Evolutionary conservation across 805 yeast genomes (phyloP).

Genomic region (Lipomyces sp.): DNA sequence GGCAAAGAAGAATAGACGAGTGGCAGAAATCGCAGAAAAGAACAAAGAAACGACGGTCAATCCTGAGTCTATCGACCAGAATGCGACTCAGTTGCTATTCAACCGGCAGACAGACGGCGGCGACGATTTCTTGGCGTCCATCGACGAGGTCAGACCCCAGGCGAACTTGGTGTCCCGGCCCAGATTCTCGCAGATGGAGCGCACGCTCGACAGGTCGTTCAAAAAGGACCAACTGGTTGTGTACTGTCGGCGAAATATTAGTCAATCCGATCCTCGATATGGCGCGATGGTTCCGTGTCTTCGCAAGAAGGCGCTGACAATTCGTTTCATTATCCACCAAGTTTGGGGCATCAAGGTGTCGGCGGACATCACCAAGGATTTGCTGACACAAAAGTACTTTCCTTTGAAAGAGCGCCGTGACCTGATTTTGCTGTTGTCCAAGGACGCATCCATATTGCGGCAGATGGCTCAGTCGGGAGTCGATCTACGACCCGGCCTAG

Average conservation of each 20-base stretch:
- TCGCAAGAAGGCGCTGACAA: background rate
- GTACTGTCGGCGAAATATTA: slow-evolving; percentile 3
- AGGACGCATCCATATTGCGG: slow-evolving; percentile 9
- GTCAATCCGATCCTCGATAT: background rate
- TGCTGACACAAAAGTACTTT: slow-evolving; percentile 4
- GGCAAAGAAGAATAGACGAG: too few species aligned
- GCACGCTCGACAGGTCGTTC: slow-evolving; percentile 8
- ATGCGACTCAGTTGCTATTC: background rate
- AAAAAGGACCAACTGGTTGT: slow-evolving; percentile 6
- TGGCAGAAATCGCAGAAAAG: too few species aligned
- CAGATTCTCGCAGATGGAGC: slow-evolving; percentile 6
- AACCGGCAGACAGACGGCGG: background rate
- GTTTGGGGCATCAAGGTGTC: slow-evolving; percentile 20
- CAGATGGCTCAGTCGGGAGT: slow-evolving; percentile 6
- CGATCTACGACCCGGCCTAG: background rate
- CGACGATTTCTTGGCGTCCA: slow-evolving; percentile 4
- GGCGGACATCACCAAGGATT: slow-evolving; percentile 10
- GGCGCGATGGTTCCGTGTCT: background rate
- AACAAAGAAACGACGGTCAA: too few species aligned
- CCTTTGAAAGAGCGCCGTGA: slow-evolving; percentile 9
- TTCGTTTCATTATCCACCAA: slow-evolving; percentile 4
- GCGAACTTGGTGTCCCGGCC: slow-evolving; percentile 12
- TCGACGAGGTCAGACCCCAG: slow-evolving; percentile 9
- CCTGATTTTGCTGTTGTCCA: slow-evolving; percentile 6
- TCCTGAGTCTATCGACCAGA: background rate